phyloP scores from a whole-genome alignment of 805 yeast species.

The Torulaspora quercuum region DNA sequence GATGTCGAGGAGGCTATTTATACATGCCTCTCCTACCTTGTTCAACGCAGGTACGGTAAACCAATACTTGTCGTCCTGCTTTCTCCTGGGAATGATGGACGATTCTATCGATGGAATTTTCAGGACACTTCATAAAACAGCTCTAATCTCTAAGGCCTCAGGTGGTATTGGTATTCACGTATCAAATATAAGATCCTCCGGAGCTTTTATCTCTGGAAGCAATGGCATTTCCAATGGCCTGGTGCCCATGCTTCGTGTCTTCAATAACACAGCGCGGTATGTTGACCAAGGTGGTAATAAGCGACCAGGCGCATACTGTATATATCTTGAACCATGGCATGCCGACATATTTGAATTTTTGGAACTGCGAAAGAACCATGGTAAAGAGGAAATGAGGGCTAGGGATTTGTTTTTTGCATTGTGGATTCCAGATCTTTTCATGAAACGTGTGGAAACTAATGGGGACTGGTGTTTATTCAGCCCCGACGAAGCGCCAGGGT shows the following conservation, averaged over 20 bases:
- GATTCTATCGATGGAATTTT: constrained; percentile 94
- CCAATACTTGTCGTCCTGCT: constrained; percentile 88
- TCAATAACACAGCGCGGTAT: constrained; percentile 90
- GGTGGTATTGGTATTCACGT: constrained; percentile 92
- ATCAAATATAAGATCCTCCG: constrained; percentile 78
- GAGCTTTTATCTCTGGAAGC: constrained; percentile 83
- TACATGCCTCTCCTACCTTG: constrained; percentile 92
- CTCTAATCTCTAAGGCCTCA: constrained; percentile 85
- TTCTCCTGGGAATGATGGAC: constrained; percentile 81
- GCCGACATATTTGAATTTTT: constrained; percentile 80
- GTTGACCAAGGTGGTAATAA: constrained; percentile 98
- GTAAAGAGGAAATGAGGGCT: constrained; percentile 88
- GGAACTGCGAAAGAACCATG: constrained; percentile 86
- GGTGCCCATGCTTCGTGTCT: constrained; percentile 90
- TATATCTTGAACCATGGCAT: constrained; percentile 96
- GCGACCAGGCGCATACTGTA: constrained; percentile 94
- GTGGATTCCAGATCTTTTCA: constrained; percentile 92
- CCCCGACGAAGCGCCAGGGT: constrained; percentile 82
- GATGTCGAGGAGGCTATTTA: constrained; percentile 82
- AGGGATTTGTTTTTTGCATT: constrained; percentile 86
- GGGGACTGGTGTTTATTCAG: constrained; percentile 85
- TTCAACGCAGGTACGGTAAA: constrained; percentile 86
- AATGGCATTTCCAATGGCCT: constrained; percentile 89
- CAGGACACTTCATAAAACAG: constrained; percentile 79
- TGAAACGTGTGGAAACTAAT: constrained; percentile 80